phyloP scores from a whole-genome alignment of 2,329 filamentous ascomycete genomes.

The Ascochyta clinopodiicola region DNA sequence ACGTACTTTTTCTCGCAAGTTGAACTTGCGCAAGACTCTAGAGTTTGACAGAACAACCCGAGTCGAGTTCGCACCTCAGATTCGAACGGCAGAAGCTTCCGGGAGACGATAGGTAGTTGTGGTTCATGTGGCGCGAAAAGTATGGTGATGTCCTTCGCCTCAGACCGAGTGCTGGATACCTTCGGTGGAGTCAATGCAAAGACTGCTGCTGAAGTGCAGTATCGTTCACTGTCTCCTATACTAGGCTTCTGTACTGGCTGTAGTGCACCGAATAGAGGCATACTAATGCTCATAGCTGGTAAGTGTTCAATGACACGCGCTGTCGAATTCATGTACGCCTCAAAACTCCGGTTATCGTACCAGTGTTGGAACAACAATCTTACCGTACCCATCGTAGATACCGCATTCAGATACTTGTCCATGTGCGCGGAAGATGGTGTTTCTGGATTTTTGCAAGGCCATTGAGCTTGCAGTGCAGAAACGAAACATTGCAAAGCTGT shows the following conservation, averaged over 20 bases:
- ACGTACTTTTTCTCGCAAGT: slow-evolving; percentile 32
- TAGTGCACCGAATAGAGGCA: not conserved
- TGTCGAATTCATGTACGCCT: slow-evolving; percentile 31
- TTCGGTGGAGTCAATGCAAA: slow-evolving; percentile 4
- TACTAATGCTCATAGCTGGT: not conserved
- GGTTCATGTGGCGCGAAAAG: not conserved
- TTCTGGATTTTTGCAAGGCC: slow-evolving; percentile 22
- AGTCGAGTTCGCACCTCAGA: slow-evolving; percentile 7
- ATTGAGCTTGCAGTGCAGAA: slow-evolving; percentile 24
- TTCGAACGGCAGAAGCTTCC: not conserved
- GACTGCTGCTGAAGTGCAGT: slow-evolving; percentile 8
- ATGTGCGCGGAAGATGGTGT: slow-evolving; percentile 9
- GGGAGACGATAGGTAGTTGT: not conserved
- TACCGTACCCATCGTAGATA: slow-evolving; percentile 25
- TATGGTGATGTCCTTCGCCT: not conserved
- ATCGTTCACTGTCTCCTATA: not conserved
- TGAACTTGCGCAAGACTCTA: slow-evolving; percentile 18
- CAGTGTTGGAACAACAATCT: slow-evolving; percentile 23
- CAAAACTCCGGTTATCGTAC: slow-evolving; percentile 52
- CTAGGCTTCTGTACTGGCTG: not conserved
- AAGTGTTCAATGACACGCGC: slow-evolving; percentile 18
- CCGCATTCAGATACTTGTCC: slow-evolving; percentile 22
- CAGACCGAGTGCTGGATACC: not conserved
- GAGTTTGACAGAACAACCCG: slow-evolving; percentile 17
- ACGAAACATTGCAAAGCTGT: slow-evolving; percentile 21